Conservation (phyloP, 2,329 filamentous ascomycete genomes). For the Escovopsis sp. region DNA sequence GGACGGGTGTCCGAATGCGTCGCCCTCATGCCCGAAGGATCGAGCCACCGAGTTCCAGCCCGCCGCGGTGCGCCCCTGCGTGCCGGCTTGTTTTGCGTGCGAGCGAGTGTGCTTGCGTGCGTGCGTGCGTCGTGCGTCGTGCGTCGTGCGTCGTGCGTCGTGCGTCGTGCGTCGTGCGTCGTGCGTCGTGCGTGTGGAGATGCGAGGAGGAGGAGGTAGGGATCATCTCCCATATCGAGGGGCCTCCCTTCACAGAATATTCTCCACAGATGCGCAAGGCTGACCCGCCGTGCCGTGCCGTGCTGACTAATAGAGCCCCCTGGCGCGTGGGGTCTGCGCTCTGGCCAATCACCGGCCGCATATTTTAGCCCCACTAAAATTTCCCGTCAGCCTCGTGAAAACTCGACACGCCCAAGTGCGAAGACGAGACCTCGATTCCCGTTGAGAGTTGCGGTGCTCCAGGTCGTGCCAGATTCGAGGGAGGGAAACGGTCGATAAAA, state of each 20-base stretch:
- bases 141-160: too few relatives aligned
- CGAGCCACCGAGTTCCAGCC: neutral
- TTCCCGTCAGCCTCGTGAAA: slow-evolving; percentile 11
- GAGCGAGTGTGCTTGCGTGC: too few relatives aligned
- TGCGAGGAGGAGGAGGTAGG: neutral
- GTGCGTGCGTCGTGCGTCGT: too few relatives aligned
- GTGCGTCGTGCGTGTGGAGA: neutral
- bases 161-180: too few relatives aligned
- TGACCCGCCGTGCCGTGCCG: too few relatives aligned
- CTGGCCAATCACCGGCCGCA: neutral
- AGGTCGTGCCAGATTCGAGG: too few relatives aligned
- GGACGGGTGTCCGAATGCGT: slow-evolving; percentile 6
- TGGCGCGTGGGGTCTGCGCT: too few relatives aligned
- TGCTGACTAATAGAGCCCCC: too few relatives aligned
- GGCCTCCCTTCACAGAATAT: neutral
- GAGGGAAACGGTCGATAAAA: too few relatives aligned
- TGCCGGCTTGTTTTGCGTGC: neutral
- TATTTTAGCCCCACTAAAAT: slow-evolving; percentile 11
- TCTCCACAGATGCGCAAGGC: too few relatives aligned
- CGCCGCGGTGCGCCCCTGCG: neutral
- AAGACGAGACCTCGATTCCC: neutral
- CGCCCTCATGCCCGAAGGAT: slow-evolving; percentile 5
- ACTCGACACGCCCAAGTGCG: slow-evolving; percentile 6
- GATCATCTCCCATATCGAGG: too few relatives aligned
- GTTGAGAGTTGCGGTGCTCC: neutral